These are phyloP conservation scores for Casuarina glauca DNA, from an alignment of 306 rosid genomes.

Conservation along the genomic window DNA sequence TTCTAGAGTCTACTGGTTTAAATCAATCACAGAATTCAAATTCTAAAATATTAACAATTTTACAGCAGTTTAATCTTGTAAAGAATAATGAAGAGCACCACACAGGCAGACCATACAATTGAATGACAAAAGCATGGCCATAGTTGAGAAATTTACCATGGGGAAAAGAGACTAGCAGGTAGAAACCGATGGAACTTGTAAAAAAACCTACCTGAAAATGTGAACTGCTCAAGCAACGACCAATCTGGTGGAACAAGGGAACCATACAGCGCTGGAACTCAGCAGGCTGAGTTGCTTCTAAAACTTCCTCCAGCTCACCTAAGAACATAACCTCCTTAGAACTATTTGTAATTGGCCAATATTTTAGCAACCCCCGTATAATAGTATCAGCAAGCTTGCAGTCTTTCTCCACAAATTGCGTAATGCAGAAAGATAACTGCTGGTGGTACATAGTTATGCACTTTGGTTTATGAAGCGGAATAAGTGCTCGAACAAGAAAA, in stretches of 20 bases:
- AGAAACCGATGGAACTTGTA: slow-evolving; percentile 23
- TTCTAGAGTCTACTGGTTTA: neutral
- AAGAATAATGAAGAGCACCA: neutral
- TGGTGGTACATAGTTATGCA: slow-evolving; percentile 92
- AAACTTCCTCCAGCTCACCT: slow-evolving; percentile 95
- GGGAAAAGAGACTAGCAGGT: slow-evolving; percentile 13
- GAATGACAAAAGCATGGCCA: neutral
- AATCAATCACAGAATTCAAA: neutral
- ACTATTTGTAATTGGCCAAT: slow-evolving; percentile 96
- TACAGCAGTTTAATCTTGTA: neutral
- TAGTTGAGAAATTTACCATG: slow-evolving; percentile 12
- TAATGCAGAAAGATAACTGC: slow-evolving; percentile 91
- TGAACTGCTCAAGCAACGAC: slow-evolving; percentile 86
- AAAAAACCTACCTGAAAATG: slow-evolving; percentile 86
- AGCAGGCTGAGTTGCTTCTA: slow-evolving; percentile 92
- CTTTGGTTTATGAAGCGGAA: slow-evolving; percentile 97
- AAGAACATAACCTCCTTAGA: slow-evolving; percentile 98
- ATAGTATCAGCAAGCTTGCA: slow-evolving; percentile 98
- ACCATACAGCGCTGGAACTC: slow-evolving; percentile 95
- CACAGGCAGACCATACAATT: neutral
- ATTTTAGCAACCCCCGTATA: slow-evolving; percentile 82
- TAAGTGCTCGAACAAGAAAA: slow-evolving; percentile 87
- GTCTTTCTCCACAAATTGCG: slow-evolving; percentile 95
- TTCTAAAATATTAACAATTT: neutral
- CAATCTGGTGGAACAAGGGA: slow-evolving; percentile 78